Percentiles rank a stretch among this genome's conserved stretches.
phyloP scores from a whole-genome alignment of 2,329 filamentous ascomycete species.

The Capronia americana region DNA sequence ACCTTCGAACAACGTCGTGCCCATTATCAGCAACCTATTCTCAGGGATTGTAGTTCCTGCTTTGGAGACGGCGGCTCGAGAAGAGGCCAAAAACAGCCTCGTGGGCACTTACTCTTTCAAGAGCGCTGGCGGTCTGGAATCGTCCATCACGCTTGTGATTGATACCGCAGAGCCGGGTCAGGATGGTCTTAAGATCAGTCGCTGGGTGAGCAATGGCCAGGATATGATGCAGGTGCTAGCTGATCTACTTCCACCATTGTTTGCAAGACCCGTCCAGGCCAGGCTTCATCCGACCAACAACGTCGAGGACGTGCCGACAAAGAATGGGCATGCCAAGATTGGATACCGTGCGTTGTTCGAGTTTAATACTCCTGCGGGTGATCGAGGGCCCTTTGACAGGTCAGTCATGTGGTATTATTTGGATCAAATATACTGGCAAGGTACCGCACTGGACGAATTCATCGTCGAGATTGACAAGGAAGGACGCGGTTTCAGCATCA shows the following conservation, averaged over 20 bases:
- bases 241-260: constrained; percentile 6
- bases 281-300: too few relatives aligned
- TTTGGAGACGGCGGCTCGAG: constrained; percentile 16
- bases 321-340: too few relatives aligned
- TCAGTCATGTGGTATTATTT: too few relatives aligned
- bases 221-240: constrained; percentile 11
- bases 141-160: not conserved
- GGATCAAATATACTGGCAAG: too few relatives aligned
- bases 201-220: constrained; percentile 4
- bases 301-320: too few relatives aligned
- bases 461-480: too few relatives aligned
- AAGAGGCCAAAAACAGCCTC: constrained; percentile 12
- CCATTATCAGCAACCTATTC: constrained; percentile 15
- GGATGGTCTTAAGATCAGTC: not conserved
- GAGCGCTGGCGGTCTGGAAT: not conserved
- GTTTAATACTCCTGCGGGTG: too few relatives aligned
- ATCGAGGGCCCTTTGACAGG: too few relatives aligned
- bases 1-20: not conserved
- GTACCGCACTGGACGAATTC: too few relatives aligned
- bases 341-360: too few relatives aligned
- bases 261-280: not conserved
- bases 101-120: constrained; percentile 18
- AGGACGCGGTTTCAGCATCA: too few relatives aligned
- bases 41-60: constrained; percentile 22
- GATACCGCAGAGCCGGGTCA: not conserved